Percentiles rank a stretch among this genome's conserved stretches.
Conservation (phyloP, 495 filamentous ascomycete genomes). For the Aspergillus avenaceus region DNA sequence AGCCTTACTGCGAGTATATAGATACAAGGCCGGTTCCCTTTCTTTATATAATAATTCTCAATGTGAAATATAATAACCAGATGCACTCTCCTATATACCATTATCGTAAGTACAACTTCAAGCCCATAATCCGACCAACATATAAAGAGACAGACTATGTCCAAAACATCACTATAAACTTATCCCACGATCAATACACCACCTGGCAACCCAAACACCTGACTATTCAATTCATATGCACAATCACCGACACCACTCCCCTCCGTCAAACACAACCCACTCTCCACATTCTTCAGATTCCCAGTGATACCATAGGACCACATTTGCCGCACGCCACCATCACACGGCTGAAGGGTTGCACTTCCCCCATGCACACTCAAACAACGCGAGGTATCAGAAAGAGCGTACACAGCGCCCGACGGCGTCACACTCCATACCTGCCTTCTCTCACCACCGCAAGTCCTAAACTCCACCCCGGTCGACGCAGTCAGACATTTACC, state of each 20-base stretch:
- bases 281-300: slow-evolving; percentile 19
- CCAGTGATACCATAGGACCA: slow-evolving; percentile 27
- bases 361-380: slow-evolving; percentile 6
- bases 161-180: too few species aligned
- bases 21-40: too few species aligned
- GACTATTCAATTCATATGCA: slow-evolving; percentile 15
- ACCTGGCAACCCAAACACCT: slow-evolving; percentile 32
- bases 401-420: slow-evolving; percentile 14
- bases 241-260: slow-evolving; percentile 9
- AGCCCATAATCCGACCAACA: too few species aligned
- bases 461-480: slow-evolving; percentile 12
- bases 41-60: too few species aligned
- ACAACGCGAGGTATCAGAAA: slow-evolving; percentile 20
- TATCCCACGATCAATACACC: slow-evolving; percentile 16
- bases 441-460: slow-evolving; percentile 18
- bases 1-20: too few species aligned
- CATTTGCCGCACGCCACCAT: slow-evolving; percentile 5
- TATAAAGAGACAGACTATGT: too few species aligned
- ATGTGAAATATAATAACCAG: too few species aligned
- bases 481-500: slow-evolving; percentile 18
- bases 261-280: slow-evolving; percentile 21
- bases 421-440: slow-evolving; percentile 28
- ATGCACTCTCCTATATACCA: too few species aligned
- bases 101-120: too few species aligned
- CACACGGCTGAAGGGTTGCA: slow-evolving; percentile 14